These are phyloP conservation scores for Pterocarpus santalinus DNA, from an alignment of 306 rosid genomes.

Conservation along the genomic window DNA sequence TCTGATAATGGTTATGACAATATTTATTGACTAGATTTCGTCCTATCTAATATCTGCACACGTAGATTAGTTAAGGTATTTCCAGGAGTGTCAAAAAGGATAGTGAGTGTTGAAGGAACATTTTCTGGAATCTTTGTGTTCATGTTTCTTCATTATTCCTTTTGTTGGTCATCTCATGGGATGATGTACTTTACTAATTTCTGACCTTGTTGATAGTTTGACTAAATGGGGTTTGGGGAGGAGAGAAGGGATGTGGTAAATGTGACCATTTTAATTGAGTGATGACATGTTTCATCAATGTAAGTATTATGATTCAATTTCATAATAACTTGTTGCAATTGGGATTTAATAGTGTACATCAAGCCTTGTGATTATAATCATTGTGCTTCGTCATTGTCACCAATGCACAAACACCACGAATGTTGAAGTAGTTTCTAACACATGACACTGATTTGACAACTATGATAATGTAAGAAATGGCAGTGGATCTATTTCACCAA, in stretches of 20 bases:
- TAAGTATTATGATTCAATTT: neutral
- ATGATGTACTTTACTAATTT: conserved; percentile 65
- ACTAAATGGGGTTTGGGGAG: neutral
- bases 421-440: neutral
- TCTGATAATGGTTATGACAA: conserved; percentile 6
- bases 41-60: conserved; percentile 60
- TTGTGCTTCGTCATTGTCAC: neutral
- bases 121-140: conserved; percentile 89
- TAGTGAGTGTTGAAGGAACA: conserved; percentile 93
- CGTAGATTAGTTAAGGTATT: conserved; percentile 81
- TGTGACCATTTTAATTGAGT: neutral
- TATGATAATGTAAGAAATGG: too few relatives aligned
- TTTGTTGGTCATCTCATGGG: conserved; percentile 67
- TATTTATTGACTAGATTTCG: conserved; percentile 23
- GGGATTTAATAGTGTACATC: conserved; percentile 28
- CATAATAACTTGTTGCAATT: neutral
- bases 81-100: conserved; percentile 97
- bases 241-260: neutral
- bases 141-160: conserved; percentile 59
- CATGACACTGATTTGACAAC: too few relatives aligned
- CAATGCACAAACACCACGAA: neutral
- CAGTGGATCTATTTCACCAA: neutral
- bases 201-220: conserved; percentile 1
- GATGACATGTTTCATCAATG: neutral
- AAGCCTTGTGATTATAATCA: conserved; percentile 12